Base-by-base conservation (phyloP, 176 grass and related monocot species). In the Areca catechu region DNA sequence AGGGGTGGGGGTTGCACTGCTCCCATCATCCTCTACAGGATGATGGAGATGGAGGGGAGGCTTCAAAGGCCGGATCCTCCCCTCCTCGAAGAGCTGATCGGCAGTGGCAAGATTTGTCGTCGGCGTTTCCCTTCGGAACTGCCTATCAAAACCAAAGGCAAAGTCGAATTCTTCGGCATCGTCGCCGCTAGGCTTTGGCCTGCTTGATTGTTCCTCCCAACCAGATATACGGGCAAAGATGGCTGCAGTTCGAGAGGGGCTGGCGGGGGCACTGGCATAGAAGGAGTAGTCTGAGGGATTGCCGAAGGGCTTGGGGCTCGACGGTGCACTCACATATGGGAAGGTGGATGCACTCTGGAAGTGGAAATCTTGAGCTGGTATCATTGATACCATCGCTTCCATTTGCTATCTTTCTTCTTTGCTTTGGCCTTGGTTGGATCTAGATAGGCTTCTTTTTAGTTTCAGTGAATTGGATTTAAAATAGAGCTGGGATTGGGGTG, bases 31-130 rank as follows among this genome's bases (percentile, higher is more conserved):
- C 34, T 43, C 3, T 14, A 0, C 60, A 76, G 29, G 65, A 2
- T 16, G 62, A 59, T 27, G 62, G 43, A 1, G n/a, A 9, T 52
- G 57, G 75, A 56, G 75, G 48, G 78, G 65, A 49, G 30, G 60
- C 52, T 78, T 89, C 20, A 89, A 51, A 21, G 94, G 88, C 10
- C 88, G 84, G 69, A 99, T 83, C 73, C 74, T 89, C 4, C 94
- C 94, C 47, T 89, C 81, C 80, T 99, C 94, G 79, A 99, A 99
- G 53, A 99, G 94, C 81, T 99, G 88, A 50, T 99, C 94, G 27
- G 94, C 94, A 16, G 79, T 73, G 14, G 86, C 85, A 19, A 95
- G 62, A 30, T 73, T 66, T 48, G 71, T 77, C 57, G 65, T 52
- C 25, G 64, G 51, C 18, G n/a, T 15, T 20, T 67, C 60, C 51